Base-by-base conservation (phyloP, 495 filamentous ascomycete genomes). In the Immersiella caudata region DNA sequence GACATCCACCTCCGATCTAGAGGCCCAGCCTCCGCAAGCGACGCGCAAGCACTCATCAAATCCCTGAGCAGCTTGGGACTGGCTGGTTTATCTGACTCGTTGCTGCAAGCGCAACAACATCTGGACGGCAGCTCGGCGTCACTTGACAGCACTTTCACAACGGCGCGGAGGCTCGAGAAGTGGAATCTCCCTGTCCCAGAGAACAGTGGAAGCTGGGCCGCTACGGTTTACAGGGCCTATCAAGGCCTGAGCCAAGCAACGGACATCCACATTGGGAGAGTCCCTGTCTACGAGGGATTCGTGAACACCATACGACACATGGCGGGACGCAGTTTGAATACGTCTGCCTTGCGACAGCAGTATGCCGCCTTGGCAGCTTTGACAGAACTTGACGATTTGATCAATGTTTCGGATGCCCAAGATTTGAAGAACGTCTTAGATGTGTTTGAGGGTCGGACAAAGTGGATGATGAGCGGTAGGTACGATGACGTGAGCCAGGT, bases 111-210 rank as follows among this genome's bases (percentile, higher is more conserved):
- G n/a, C 81, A 87, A 57, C 82, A 84, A 61, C 84, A 81, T 57
- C 70, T 87, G 65, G 84, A 84, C 35, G 84, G 79, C 24, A 83
- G 79, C 22, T 76, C 85, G 11, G 79, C 80, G n/a, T 85, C 87
- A 8, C 79, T 88, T 18, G 88, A 91, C 50, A 89, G 85, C 65
- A 90, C 92, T 68, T 88, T 96, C 64, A 85, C 86, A 57, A 90
- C 92, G n/a, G 94, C 95, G 16, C 86, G 90, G 59, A 93, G 91
- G 71, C 80, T 99, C 57, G 93, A 94, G 70, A 90, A 95, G 72
- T 99, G 95, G 95, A 94, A 97, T 77, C 81, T 98, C 62, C 90
- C 90, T 60, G 89, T 89, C 8, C 91, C 93, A 9, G 79, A 82
- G 6, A 79, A 84, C 22, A 84, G 83, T 51, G 77, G 80, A 24